Evolutionary conservation across 208 protist genomes (phyloP), one percentile per base, ranked within the genome.

Genomic region (Leishmania arabica): DNA sequence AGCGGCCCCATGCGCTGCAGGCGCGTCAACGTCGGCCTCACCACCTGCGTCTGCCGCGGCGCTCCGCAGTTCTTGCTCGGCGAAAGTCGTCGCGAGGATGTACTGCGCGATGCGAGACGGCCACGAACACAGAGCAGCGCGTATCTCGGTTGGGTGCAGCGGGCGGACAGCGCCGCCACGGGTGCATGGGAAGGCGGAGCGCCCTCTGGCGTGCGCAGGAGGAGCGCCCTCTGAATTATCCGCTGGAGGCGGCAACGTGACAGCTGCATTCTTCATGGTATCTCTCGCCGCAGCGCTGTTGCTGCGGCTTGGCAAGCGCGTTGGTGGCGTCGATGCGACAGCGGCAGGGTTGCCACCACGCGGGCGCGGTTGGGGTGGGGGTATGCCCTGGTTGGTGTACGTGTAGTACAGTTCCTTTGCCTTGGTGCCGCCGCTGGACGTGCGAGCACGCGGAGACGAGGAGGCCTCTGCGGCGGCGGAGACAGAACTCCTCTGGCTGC

Each of bases 31-130:
- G 51, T 40, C 45, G 51, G 49, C 2, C 17, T 13, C 65, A 15
- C 49, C 45, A 45, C 19, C 76, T 7, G 17, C 54, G 24, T 19
- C 11, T 27, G 27, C 62, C n/a, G n/a, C 42, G 8, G 62, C 77
- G 45, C 65, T n/a, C 3, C 42, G 45, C 31, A 83, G n/a, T 27
- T 75, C 77, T 17, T 77, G 49, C 47, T 78, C 17, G 27, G 74
- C 69, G 0, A 77, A 19, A 40, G 54, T 74, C 11, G 34, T 78
- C 3, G 77, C 62, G 3, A 84, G 73, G 9, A 75, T 71, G 77
- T 84, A 84, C 56, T 82, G 84, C n/a, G 64, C 49, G 21, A 88
- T 75, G 21, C 81, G 45, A 21, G 80, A 84, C 19, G 84, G 84
- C 84, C 84, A 88, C 58, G 84, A 80, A 6, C 65, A 66, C n/a